Conservation (phyloP, 2,329 filamentous ascomycete genomes). For the Colletotrichum abscissum region DNA sequence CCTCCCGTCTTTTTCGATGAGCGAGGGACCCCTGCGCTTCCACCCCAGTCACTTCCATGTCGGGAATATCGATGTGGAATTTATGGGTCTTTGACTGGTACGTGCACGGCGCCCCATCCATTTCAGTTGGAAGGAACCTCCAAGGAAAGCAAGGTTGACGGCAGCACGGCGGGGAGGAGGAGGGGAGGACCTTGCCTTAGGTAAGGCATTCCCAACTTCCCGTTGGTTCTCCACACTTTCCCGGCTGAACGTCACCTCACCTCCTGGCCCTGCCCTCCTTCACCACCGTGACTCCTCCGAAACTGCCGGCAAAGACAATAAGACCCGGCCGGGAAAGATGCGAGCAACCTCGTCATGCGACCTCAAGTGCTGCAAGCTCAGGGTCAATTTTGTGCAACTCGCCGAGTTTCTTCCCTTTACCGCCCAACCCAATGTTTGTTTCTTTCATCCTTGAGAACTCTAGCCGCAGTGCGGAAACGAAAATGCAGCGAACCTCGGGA, state of each 20-base stretch:
- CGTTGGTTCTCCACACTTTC: not conserved
- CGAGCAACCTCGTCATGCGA: not conserved
- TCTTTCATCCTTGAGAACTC: not conserved
- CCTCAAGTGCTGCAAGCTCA: not conserved
- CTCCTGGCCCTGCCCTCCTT: not conserved
- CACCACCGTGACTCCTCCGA: not conserved
- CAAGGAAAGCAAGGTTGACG: no score
- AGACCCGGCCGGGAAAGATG: not conserved
- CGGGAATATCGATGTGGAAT: not conserved
- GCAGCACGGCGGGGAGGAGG: not conserved
- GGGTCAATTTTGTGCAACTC: not conserved
- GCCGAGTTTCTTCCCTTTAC: not conserved
- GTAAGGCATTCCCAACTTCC: not conserved
- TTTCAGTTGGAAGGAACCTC: not conserved
- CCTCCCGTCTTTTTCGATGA: not conserved
- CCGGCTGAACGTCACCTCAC: slow-evolving; percentile 3
- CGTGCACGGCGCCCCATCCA: not conserved
- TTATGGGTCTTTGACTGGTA: not conserved
- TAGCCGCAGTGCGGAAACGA: not conserved
- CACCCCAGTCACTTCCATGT: not conserved
- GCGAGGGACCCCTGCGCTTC: not conserved
- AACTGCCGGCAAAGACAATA: not conserved
- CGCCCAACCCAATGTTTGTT: not conserved
- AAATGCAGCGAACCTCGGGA: not conserved
- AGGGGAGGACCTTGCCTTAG: not conserved